phyloP scores from a whole-genome alignment of 2,329 filamentous ascomycete genomes.

The Triangularia verruculosa region DNA sequence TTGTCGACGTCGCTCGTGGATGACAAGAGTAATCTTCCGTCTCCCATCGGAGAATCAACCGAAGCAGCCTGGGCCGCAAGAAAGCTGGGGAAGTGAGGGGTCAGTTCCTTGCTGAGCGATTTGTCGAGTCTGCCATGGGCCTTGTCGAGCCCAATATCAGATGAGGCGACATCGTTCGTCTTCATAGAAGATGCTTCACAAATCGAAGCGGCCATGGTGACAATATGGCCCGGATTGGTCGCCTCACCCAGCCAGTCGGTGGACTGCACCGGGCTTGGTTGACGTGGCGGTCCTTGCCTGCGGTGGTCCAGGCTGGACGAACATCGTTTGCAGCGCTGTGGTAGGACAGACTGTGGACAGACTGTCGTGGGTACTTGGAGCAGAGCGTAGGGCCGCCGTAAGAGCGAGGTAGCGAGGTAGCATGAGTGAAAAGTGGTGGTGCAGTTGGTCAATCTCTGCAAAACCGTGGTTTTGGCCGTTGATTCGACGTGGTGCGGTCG shows the following conservation, averaged over 20 bases:
- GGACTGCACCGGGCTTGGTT: background rate
- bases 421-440: slow-evolving; percentile 14
- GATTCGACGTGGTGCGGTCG: slow-evolving; percentile 35
- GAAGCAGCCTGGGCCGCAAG: background rate
- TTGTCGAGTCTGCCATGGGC: slow-evolving; percentile 3
- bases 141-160: background rate
- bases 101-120: slow-evolving; percentile 6
- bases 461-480: slow-evolving; percentile 23
- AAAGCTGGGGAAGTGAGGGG: slow-evolving; percentile 4
- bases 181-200: slow-evolving; percentile 21
- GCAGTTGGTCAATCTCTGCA: slow-evolving; percentile 17
- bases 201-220: slow-evolving; percentile 24
- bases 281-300: slow-evolving; percentile 21
- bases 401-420: slow-evolving; percentile 21
- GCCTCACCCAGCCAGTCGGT: slow-evolving; percentile 24
- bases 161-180: background rate
- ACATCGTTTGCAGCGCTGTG: slow-evolving; percentile 12
- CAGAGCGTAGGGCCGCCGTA: background rate
- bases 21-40: background rate
- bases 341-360: slow-evolving; percentile 25
- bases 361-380: slow-evolving; percentile 25
- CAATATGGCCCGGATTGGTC: slow-evolving; percentile 34
- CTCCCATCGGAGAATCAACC: slow-evolving; percentile 11
- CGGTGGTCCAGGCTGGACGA: background rate
- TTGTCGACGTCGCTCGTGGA: background rate